Conservation (phyloP, 805 yeast species). For the Kodamaea kakaduensis region DNA sequence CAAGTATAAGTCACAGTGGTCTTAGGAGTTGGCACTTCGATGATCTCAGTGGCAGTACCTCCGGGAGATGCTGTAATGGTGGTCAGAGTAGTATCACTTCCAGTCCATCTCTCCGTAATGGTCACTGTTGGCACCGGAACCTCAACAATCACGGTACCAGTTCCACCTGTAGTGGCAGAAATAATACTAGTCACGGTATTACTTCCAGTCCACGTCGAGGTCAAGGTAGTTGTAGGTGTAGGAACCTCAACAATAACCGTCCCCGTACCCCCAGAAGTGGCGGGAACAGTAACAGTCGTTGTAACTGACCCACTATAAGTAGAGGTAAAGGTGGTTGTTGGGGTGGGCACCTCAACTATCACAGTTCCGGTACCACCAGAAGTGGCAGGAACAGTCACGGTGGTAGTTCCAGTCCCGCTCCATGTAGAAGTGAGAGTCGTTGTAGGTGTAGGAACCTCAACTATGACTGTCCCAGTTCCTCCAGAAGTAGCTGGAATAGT, state of each 20-base stretch:
- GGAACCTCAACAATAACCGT: constrained; percentile 16
- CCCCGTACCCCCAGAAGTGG: constrained; percentile 11
- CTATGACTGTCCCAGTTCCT: constrained; percentile 13
- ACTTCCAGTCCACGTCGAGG: constrained; percentile 12
- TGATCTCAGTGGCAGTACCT: constrained; percentile 11
- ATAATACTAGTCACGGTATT: constrained; percentile 13
- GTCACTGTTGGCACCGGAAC: constrained; percentile 9
- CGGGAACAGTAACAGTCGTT: constrained; percentile 11
- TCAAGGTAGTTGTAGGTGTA: constrained; percentile 8
- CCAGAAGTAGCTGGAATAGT: constrained; percentile 12
- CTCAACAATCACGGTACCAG: constrained; percentile 12
- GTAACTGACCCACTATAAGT: constrained; percentile 12
- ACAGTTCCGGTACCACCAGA: constrained; percentile 20
- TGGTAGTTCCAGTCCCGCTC: constrained; percentile 9
- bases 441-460: constrained; percentile 13
- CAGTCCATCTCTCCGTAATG: constrained; percentile 7
- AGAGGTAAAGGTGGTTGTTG: constrained; percentile 11
- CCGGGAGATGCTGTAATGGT: constrained; percentile 9
- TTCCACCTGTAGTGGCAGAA: constrained; percentile 8
- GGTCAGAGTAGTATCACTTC: constrained; percentile 2
- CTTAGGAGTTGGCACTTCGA: constrained; percentile 13
- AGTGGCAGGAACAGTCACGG: constrained; percentile 6
- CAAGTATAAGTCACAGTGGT: constrained; percentile 1
- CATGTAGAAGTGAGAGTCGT: constrained; percentile 11
- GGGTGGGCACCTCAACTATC: constrained; percentile 20